Base-by-base conservation (phyloP, 2,329 filamentous ascomycete species). In the Aspergillus sp. region DNA sequence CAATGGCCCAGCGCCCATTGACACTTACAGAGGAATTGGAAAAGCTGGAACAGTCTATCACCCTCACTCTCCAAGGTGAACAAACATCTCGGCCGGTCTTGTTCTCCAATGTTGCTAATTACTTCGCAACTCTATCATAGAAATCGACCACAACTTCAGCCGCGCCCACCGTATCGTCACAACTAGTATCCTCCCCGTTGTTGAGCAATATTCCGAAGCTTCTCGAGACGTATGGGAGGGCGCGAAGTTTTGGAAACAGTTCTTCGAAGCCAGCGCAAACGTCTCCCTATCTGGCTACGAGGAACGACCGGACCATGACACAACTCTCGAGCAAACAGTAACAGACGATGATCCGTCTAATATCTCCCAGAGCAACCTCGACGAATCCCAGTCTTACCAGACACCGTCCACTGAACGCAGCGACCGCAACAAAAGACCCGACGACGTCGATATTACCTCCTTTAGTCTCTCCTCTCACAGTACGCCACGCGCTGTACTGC, bases 231-330 rank as follows among this genome's bases (percentile, higher is more conserved):
- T 99, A 2, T 99, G 95, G 95, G 93, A 98, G 70, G 93, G 93
- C 23, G 96, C 94, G 58, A 97, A 96, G 91, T 99, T 99, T 79
- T 99, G 95, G 95, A 99, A 99, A 79, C 93, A 98, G 82, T 99
- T 99, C 82, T 99, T 99, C 79, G 95, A 99, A 80, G 93, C 95
- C 41, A 97, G 93, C 52, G 95, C 95, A 75, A 98, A 99, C 72
- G 94, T 99, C 28, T 97, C 94, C 11, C 85, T 99, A 11, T 97
- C 93, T 0, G 93, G 93, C 30, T 97, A 99, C 77, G 94, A 97
- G 74, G 93, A 96, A 73, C 84, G 88, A 23, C 87, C 87, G 15
- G 76, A 77, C 7, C 80, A 82, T 28, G 88, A 90, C n/a, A 87
- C 85, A 56, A 71, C 84, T 72, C 60, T 50, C 22, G 80, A 80